Evolutionary conservation across 2,329 filamentous ascomycete species (phyloP), one percentile per base, ranked within the genome.

Genomic region (Nothophaeocryptopus gaeumannii): DNA sequence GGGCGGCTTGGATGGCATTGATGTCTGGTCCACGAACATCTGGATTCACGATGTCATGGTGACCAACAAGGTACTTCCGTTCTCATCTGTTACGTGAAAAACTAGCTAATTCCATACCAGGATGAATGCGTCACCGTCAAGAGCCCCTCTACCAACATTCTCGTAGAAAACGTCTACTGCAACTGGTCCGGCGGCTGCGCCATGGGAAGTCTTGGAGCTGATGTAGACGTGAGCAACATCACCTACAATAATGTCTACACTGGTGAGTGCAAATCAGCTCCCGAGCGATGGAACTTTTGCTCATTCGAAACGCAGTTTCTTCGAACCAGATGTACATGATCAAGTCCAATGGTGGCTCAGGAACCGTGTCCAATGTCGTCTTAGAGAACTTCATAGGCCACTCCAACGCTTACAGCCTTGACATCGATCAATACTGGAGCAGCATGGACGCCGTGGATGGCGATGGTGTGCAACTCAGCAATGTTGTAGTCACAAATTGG

Each of bases 361-460:
- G 80, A 15, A 72, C 67, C 2, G 74, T 83, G 4, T 71, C 71
- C 36, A 74, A 82, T 55, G 68, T 73, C 11, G 59, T 73, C 2
- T 72, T 83, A 35, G 74, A 79, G 58, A 81, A 82, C 67, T 84
- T 83, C 64, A 78, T 80, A 63, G 80, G 81, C 34, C 78, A 80
- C 63, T 67, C 70, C 50, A 84, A 83, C 53, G 79, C 80, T 3
- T 83, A 82, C 68, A 75, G 73, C 9, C 68, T 82, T 16, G 70
- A 82, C 62, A 72, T 82, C 46, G 75, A 83, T 64, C 70, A 77
- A 47, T 73, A 76, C 58, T 82, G 79, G 79, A 62, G 64, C 29
- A 70, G 69, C 47, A 74, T 74, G 70, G 59, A 51, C 33, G 55
- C 65, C 0, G 62, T 69, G 2, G 55, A 63, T 1, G 80, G 80